A percentile compares a stretch with the other conserved stretches of the same genome.
Conservation (phyloP, 2,329 filamentous ascomycete genomes). For the Fonsecaea monophora region DNA sequence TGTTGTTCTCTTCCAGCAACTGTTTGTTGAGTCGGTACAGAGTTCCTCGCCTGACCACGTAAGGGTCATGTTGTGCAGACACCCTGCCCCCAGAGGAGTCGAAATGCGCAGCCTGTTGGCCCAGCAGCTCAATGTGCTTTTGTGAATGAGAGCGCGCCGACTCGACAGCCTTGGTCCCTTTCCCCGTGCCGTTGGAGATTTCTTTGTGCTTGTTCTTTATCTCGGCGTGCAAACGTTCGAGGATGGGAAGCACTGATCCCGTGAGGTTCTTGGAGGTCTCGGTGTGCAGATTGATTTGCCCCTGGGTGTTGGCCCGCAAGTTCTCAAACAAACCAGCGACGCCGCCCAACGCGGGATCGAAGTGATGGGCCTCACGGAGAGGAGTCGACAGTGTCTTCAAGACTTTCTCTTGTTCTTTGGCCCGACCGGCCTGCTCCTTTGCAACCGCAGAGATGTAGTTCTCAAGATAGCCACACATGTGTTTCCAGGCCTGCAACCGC, state of each 20-base stretch:
- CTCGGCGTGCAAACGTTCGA: slow-evolving; percentile 90
- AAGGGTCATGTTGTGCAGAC: slow-evolving; percentile 79
- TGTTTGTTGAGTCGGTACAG: slow-evolving; percentile 87
- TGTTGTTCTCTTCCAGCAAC: slow-evolving; percentile 93
- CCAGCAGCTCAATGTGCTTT: slow-evolving; percentile 94
- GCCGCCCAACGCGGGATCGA: slow-evolving; percentile 86
- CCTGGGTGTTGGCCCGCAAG: slow-evolving; percentile 87
- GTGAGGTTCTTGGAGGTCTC: slow-evolving; percentile 93
- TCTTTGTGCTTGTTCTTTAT: slow-evolving; percentile 98
- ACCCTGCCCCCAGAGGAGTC: slow-evolving; percentile 77
- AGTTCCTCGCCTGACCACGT: slow-evolving; percentile 81
- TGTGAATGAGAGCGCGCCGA: slow-evolving; percentile 86
- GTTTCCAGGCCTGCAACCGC: slow-evolving; percentile 93
- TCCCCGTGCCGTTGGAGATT: slow-evolving; percentile 77
- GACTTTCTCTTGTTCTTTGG: slow-evolving; percentile 88
- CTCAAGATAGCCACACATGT: slow-evolving; percentile 87
- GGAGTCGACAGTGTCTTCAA: slow-evolving; percentile 90
- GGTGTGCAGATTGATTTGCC: slow-evolving; percentile 83
- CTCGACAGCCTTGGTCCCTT: slow-evolving; percentile 87
- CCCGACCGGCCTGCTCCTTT: slow-evolving; percentile 81
- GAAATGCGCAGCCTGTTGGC: slow-evolving; percentile 80
- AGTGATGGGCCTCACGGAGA: slow-evolving; percentile 88
- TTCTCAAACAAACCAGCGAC: slow-evolving; percentile 92
- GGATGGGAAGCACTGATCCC: slow-evolving; percentile 81
- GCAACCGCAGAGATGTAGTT: slow-evolving; percentile 86